Percentiles rank a stretch among this genome's conserved stretches.
Evolutionary conservation across 2,329 filamentous ascomycete genomes (phyloP).

Genomic region (Phaeosphaeriaceae sp.): DNA sequence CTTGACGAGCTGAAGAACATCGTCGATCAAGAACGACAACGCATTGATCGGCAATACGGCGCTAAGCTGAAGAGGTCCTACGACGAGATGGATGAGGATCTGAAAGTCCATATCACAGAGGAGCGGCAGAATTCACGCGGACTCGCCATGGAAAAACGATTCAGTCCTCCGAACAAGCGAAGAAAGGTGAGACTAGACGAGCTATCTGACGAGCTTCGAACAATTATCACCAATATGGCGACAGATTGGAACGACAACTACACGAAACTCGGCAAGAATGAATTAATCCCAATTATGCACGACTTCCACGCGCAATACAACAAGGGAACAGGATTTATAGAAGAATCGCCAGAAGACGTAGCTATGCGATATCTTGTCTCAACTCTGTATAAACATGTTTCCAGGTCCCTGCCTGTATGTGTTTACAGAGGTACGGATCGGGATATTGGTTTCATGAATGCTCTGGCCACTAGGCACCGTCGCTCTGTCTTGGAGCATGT

Average conservation of each 20-base stretch:
- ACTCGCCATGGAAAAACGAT: background rate
- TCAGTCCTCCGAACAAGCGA: background rate
- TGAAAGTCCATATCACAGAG: background rate
- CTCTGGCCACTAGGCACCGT: background rate
- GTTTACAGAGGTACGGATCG: background rate
- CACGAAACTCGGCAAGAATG: background rate
- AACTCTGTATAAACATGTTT: background rate
- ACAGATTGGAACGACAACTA: background rate
- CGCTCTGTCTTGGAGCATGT: background rate
- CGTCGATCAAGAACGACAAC: background rate
- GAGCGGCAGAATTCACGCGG: background rate
- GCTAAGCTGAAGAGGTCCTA: background rate
- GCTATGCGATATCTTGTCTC: background rate
- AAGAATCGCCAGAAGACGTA: background rate
- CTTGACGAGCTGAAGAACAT: background rate
- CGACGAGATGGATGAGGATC: background rate
- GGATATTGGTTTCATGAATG: background rate
- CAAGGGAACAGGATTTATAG: background rate
- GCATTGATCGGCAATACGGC: background rate
- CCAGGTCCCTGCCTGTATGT: background rate
- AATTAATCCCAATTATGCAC: background rate
- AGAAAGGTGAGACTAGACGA: background rate
- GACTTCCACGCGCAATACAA: background rate
- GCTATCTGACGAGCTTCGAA: background rate
- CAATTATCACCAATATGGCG: background rate